Percentiles rank a stretch among this genome's conserved stretches.
Conservation (phyloP, 768 basidiomycete genomes). For the Boletellus emodensis region DNA sequence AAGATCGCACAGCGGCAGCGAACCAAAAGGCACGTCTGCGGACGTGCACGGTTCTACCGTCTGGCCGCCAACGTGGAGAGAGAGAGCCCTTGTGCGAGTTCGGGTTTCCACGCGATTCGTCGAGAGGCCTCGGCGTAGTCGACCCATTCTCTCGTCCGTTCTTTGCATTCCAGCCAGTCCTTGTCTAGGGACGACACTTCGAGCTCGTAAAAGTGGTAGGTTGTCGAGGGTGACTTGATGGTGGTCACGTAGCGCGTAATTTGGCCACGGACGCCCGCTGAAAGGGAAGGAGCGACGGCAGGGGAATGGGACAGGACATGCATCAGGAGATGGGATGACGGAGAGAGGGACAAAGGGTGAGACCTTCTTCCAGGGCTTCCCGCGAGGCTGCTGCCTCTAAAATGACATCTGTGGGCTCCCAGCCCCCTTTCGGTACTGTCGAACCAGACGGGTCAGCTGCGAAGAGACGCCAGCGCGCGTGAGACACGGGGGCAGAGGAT, state of each 20-base stretch:
- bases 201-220: conserved; percentile 88
- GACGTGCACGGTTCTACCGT: conserved; percentile 35
- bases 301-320: conserved; percentile 41
- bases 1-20: conserved; percentile 12
- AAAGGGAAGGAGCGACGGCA: conserved; percentile 27
- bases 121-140: conserved; percentile 77
- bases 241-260: conserved; percentile 85
- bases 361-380: conserved; percentile 96
- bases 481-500: conserved; percentile 4
- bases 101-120: conserved; percentile 80
- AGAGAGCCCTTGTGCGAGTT: conserved; percentile 71
- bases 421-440: conserved; percentile 90
- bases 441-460: conserved; percentile 7
- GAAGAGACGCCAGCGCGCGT: not conserved
- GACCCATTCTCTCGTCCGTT: conserved; percentile 84
- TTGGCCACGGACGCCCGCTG: conserved; percentile 84
- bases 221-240: conserved; percentile 72
- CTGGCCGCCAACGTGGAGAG: conserved; percentile 65
- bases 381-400: conserved; percentile 85
- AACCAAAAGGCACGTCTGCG: not conserved
- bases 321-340: conserved; percentile 71
- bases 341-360: conserved; percentile 75
- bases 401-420: conserved; percentile 76
- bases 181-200: conserved; percentile 74
- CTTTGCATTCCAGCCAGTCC: conserved; percentile 77